Percentiles rank a stretch among this genome's conserved stretches.
Evolutionary conservation across 1,284 basidiomycete genomes (phyloP).

Genomic region (Pseudozyma hubeiensis): DNA sequence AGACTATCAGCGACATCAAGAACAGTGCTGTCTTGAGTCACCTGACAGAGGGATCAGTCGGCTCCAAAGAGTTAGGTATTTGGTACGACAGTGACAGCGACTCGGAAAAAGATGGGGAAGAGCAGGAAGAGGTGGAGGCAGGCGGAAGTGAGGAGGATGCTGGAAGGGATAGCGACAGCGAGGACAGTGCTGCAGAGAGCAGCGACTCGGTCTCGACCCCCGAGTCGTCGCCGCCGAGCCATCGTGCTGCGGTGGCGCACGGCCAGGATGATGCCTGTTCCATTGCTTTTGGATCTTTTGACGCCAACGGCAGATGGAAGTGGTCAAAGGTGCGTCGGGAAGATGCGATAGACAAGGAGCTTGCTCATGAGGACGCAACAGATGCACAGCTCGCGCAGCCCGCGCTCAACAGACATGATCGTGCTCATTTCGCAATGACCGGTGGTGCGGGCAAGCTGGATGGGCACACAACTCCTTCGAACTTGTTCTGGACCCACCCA

Average conservation of each 20-base stretch:
- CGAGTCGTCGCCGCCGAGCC: constrained; percentile 19
- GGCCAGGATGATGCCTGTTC: neutral
- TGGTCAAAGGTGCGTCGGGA: constrained; percentile 8
- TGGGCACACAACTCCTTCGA: neutral
- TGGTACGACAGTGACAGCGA: constrained; percentile 26
- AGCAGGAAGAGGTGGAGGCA: neutral
- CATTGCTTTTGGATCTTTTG: constrained; percentile 16
- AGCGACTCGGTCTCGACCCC: constrained; percentile 28
- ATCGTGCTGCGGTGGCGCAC: constrained; percentile 12
- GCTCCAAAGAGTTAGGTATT: constrained; percentile 2
- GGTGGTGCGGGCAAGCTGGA: constrained; percentile 3
- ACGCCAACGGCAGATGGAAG: constrained; percentile 21
- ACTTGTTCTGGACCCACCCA: neutral
- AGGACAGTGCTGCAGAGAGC: constrained; percentile 23
- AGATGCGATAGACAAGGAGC: neutral
- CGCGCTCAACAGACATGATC: constrained; percentile 23
- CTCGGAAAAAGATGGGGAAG: constrained; percentile 13
- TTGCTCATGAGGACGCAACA: neutral
- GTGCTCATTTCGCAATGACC: constrained; percentile 22
- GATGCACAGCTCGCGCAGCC: neutral
- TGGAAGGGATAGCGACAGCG: constrained; percentile 20
- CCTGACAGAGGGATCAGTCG: neutral
- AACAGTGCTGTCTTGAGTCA: neutral
- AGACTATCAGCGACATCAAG: neutral
- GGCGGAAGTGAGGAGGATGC: constrained; percentile 8